phyloP scores from a whole-genome alignment of 768 basidiomycete genomes.

The Pleurotus eryngii region DNA sequence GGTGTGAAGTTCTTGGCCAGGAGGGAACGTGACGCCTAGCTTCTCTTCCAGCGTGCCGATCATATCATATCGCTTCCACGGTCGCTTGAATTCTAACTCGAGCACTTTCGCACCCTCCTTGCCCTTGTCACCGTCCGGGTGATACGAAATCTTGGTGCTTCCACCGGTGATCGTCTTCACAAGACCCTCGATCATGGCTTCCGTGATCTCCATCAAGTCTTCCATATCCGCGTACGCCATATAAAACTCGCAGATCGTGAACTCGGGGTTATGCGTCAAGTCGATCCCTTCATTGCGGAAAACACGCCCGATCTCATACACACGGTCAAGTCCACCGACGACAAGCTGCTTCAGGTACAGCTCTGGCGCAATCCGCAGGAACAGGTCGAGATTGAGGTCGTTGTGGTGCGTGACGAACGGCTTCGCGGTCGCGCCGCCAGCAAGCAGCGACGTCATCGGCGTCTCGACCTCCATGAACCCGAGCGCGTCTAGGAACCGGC shows the following conservation, averaged over 20 bases:
- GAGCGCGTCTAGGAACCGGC: constrained; percentile 82
- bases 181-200: constrained; percentile 83
- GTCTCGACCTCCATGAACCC: constrained; percentile 99
- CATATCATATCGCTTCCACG: constrained; percentile 99
- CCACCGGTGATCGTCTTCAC: constrained; percentile 85
- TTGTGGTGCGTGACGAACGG: constrained; percentile 99
- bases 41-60: constrained; percentile 95
- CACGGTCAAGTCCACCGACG: constrained; percentile 95
- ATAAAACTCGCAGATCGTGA: constrained; percentile 99
- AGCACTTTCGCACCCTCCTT: constrained; percentile 58
- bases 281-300: constrained; percentile 99
- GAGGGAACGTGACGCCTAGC: constrained; percentile 87
- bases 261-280: constrained; percentile 98
- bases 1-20: constrained; percentile 86
- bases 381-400: constrained; percentile 93
- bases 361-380: constrained; percentile 96
- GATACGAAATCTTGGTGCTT: constrained; percentile 74
- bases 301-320: constrained; percentile 97
- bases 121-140: constrained; percentile 91
- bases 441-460: constrained; percentile 94
- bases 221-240: constrained; percentile 99
- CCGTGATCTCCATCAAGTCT: constrained; percentile 97
- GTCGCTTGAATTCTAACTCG: constrained; percentile 83
- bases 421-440: constrained; percentile 97
- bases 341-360: constrained; percentile 97